Evolutionary conservation across 2,329 filamentous ascomycete species (phyloP), one percentile per base, ranked within the genome.

Genomic region (Xylariales sp.): DNA sequence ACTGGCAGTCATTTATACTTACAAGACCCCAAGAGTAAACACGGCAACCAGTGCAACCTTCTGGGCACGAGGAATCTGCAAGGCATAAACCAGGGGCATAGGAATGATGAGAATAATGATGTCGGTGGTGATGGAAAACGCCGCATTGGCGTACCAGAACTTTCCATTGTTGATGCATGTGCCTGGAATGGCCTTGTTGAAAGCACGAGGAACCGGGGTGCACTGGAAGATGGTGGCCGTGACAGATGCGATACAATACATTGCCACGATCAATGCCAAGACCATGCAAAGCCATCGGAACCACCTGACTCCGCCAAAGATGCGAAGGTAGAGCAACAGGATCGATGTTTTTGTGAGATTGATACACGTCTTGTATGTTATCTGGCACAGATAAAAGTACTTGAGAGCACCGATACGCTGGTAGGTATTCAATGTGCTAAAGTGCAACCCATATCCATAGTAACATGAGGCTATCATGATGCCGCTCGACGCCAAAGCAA

Each of bases 21-120:
- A 67, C 64, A 67, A 67, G 47, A 51, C 53, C 29, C 66, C 66
- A 0, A 68, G 50, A 1, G 60, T 55, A 33, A 68, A 69, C n/a
- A 67, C 53, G 10, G 52, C 50, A 40, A 65, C 56, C 16, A 69
- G 47, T 2, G 61, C 63, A 5, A 52, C 28, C 42, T 65, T 68
- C 40, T 67, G 63, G 18, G 52, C 47, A 13, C 33, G 52, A 2
- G 62, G 61, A 21, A 68, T 50, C 33, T 66, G 58, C 11, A 68
- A 51, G 1, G 51, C 51, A n/a, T 54, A 60, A 11, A 69, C 57
- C 3, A 63, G 56, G 1, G 60, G 63, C 57, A 67, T 65, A 2
- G 65, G 65, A 7, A 63, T 52, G 4, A 59, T 33, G 10, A 69
- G 49, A 21, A 68, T 63, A 19, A 64, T 37, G 19, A 67, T 33